Base-by-base conservation (phyloP, 805 yeast genomes). In the Metschnikowia corniflorae region DNA sequence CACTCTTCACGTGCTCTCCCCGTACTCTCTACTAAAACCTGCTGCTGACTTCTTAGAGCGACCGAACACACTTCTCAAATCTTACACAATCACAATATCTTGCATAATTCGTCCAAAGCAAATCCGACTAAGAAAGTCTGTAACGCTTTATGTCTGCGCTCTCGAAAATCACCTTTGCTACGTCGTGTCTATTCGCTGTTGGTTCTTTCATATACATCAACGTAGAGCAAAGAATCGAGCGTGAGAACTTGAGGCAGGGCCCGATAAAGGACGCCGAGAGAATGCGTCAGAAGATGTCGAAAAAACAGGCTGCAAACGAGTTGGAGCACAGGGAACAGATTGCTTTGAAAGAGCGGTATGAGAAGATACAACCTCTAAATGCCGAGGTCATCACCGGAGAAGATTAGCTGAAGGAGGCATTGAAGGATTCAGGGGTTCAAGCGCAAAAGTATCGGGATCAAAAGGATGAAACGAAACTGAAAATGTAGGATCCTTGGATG, bases 101-200 rank as follows among this genome's bases (percentile, higher is more conserved):
- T n/a, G n/a, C n/a, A n/a, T n/a, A n/a, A n/a, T n/a, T n/a, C n/a
- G n/a, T n/a, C n/a, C n/a, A n/a, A n/a, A n/a, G n/a, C n/a, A n/a
- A n/a, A n/a, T n/a, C n/a, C n/a, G n/a, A n/a, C n/a, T n/a, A n/a
- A n/a, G n/a, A n/a, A n/a, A n/a, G n/a, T n/a, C n/a, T n/a, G n/a
- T n/a, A n/a, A n/a, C n/a, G n/a, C n/a, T n/a, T n/a, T n/a, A 31
- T 86, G 96, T 85, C 95, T 20, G 74, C 82, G 33, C 86, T 89
- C 2, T 78, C 94, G 23, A 86, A 83, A 57, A 60, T 81, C 20
- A 86, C 95, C 3, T 70, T 86, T 26, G 88, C 75, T 0, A 47
- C 72, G 9, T 70, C 86, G 12, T 65, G 78, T 17, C 49, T 70
- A 1, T 63, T 77, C 33, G 78, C 86, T 2, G 77, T 67, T 0